Percentiles rank a stretch among this genome's conserved stretches.
These are phyloP conservation scores for Brasenia schreberi DNA, from an alignment of 164 flowering plant species.

Conservation along the genomic window DNA sequence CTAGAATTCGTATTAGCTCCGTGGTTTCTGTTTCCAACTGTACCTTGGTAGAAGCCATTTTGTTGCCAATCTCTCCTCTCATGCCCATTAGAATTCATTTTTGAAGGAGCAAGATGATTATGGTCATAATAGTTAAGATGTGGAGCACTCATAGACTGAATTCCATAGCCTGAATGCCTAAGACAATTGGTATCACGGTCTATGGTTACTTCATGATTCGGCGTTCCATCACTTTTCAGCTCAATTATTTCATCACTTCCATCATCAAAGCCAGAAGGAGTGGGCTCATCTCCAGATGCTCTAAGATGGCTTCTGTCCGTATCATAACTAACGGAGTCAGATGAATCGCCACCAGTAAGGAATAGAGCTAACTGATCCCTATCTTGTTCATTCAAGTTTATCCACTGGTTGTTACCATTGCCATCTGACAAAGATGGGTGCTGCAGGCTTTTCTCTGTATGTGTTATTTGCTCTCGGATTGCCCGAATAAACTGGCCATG, in stretches of 20 bases:
- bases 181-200: constrained; percentile 13
- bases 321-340: constrained; percentile 7
- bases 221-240: constrained; percentile 4
- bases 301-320: constrained; percentile 17
- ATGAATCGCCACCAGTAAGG: constrained; percentile 29
- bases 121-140: constrained; percentile 7
- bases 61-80: neutral
- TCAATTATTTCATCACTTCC: constrained; percentile 30
- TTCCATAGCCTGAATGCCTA: constrained; percentile 7
- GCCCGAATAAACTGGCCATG: constrained; percentile 37
- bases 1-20: constrained; percentile 5
- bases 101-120: neutral
- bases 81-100: neutral
- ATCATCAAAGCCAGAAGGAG: constrained; percentile 18
- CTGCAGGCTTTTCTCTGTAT: constrained; percentile 22
- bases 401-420: constrained; percentile 15
- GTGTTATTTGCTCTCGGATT: constrained; percentile 31
- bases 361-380: constrained; percentile 35
- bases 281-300: constrained; percentile 25
- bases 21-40: constrained; percentile 7
- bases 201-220: constrained; percentile 10
- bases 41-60: constrained; percentile 4
- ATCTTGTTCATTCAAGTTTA: constrained; percentile 31
- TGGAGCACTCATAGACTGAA: constrained; percentile 10
- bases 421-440: constrained; percentile 13